Conservation (phyloP, 257 asterid genomes). For the Capsicum baccatum region DNA sequence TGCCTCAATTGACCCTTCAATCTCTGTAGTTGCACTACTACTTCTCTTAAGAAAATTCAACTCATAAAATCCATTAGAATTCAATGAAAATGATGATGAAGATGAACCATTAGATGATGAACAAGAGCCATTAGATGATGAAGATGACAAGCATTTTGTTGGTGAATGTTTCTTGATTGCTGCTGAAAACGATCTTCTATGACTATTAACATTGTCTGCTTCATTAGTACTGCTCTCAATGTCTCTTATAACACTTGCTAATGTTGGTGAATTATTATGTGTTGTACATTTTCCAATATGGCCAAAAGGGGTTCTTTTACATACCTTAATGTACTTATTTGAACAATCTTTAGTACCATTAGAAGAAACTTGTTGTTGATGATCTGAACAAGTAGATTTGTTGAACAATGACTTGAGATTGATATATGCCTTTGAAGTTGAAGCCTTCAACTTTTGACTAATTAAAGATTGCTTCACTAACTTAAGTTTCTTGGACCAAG, state of each 20-base stretch:
- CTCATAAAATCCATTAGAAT: conserved; percentile 52
- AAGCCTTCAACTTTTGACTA: conserved; percentile 48
- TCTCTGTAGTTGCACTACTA: conserved; percentile 63
- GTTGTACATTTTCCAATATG: conserved; percentile 38
- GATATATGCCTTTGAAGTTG: conserved; percentile 48
- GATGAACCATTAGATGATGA: conserved; percentile 49
- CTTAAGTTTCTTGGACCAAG: conserved; percentile 56
- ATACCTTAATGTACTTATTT: conserved; percentile 36
- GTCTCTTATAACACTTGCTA: conserved; percentile 49
- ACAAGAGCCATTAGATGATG: conserved; percentile 42
- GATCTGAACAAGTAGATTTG: conserved; percentile 46
- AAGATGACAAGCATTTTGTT: conserved; percentile 57
- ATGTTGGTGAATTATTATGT: conserved; percentile 40
- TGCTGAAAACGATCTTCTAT: conserved; percentile 79
- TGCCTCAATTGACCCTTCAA: conserved; percentile 72
- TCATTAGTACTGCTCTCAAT: conserved; percentile 40
- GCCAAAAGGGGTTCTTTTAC: conserved; percentile 44
- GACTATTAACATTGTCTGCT: conserved; percentile 36
- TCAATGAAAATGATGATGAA: conserved; percentile 62
- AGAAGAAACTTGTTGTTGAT: conserved; percentile 23
- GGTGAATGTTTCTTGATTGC: conserved; percentile 71
- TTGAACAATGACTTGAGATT: conserved; percentile 47
- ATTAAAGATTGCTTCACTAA: conserved; percentile 47
- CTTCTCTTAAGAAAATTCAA: conserved; percentile 57
- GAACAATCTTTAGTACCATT: conserved; percentile 23